These are phyloP conservation scores for Mycosphaerella sp. DNA, from an alignment of 2,329 filamentous ascomycete species.

Conservation along the genomic window DNA sequence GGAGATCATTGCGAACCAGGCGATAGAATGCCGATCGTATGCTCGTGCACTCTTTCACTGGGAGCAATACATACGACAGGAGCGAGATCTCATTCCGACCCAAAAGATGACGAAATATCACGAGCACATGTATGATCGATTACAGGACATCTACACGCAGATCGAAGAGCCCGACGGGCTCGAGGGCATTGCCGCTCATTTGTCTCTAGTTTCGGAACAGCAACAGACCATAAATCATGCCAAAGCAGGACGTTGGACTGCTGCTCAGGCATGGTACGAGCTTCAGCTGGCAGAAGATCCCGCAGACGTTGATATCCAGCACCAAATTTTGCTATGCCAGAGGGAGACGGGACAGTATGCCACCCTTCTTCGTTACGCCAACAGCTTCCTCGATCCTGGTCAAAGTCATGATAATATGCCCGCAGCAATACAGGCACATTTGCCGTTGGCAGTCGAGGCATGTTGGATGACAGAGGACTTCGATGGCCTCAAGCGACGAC, in stretches of 20 bases:
- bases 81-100: constrained; percentile 36
- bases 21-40: constrained; percentile 91
- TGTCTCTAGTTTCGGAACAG: constrained; percentile 81
- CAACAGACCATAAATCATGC: constrained; percentile 90
- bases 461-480: constrained; percentile 85
- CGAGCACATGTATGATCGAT: constrained; percentile 50
- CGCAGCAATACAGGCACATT: constrained; percentile 22
- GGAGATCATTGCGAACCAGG: constrained; percentile 69
- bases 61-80: constrained; percentile 75
- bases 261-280: constrained; percentile 97
- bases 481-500: constrained; percentile 63
- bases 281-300: constrained; percentile 76
- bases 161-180: constrained; percentile 97
- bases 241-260: constrained; percentile 88
- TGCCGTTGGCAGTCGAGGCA: constrained; percentile 83
- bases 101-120: constrained; percentile 37
- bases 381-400: constrained; percentile 53
- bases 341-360: constrained; percentile 88
- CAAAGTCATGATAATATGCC: constrained; percentile 7
- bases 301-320: constrained; percentile 67
- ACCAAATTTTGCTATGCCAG: constrained; percentile 78
- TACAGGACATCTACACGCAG: constrained; percentile 92
- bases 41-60: constrained; percentile 88
- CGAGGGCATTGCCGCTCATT: constrained; percentile 83
- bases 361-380: constrained; percentile 70